Conservation (phyloP, 805 yeast species). For the Candida coquimbonensis region DNA sequence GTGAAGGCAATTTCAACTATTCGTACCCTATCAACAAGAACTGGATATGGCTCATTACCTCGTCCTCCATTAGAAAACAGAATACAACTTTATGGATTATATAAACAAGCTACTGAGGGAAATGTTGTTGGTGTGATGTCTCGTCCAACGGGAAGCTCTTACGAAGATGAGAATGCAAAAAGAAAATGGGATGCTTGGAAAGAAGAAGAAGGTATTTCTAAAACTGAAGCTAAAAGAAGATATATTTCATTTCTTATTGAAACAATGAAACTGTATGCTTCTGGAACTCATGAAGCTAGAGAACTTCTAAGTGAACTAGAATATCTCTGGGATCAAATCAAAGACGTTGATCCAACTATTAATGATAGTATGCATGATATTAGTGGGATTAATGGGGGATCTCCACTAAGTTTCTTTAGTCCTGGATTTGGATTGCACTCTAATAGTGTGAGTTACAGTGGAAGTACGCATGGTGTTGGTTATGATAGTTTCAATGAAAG, state of each 20-base stretch:
- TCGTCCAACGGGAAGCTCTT: conserved; percentile 52
- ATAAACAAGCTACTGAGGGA: conserved; percentile 85
- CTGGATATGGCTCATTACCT: conserved; percentile 57
- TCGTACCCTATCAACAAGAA: conserved; percentile 58
- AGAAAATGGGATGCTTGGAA: conserved; percentile 88
- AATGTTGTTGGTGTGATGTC: conserved; percentile 64
- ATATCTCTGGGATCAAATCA: conserved; percentile 67
- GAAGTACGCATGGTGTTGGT: conserved; percentile 2
- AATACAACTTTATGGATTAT: conserved; percentile 67
- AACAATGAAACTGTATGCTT: conserved; percentile 65
- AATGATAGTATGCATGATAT: conserved; percentile 11
- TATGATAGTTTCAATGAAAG: conserved; percentile 8
- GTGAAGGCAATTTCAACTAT: conserved; percentile 78
- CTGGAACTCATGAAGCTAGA: conserved; percentile 58
- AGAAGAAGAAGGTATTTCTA: conserved; percentile 56
- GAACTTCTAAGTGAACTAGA: conserved; percentile 64
- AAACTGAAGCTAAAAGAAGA: conserved; percentile 65
- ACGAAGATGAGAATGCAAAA: conserved; percentile 61
- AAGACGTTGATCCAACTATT: conserved; percentile 30
- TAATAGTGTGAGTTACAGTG: conserved; percentile 4
- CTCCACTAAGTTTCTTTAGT: conserved; percentile 3
- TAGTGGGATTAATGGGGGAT: conserved; percentile 1
- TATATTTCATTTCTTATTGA: conserved; percentile 65
- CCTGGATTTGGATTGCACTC: conserved; percentile 3
- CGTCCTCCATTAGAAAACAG: conserved; percentile 71